Percentiles rank a stretch among this genome's conserved stretches.
Evolutionary conservation across 83 land plant species (phyloP).

Genomic region (Diphasiastrum complanatum): DNA sequence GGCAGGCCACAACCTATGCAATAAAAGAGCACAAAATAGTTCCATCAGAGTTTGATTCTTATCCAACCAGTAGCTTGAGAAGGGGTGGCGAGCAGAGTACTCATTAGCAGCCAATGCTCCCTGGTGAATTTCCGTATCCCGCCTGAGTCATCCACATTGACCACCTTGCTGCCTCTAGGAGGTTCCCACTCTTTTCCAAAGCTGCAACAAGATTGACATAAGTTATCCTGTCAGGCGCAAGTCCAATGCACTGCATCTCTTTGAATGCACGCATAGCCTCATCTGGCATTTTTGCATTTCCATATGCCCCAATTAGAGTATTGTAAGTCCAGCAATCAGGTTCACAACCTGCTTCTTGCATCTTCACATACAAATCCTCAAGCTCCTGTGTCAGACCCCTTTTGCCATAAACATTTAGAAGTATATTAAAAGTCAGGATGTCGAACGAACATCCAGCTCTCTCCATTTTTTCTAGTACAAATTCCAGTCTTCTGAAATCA

Average conservation of each 20-base stretch:
- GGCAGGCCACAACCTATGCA: too few species aligned
- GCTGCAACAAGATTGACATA: constrained; percentile 58
- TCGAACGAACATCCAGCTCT: constrained; percentile 44
- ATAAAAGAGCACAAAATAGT: too few species aligned
- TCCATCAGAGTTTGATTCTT: too few species aligned
- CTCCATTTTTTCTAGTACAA: constrained; percentile 54
- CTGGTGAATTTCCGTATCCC: too few species aligned
- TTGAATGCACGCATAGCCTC: constrained; percentile 57
- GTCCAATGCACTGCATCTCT: constrained; percentile 61
- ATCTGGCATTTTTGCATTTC: constrained; percentile 73
- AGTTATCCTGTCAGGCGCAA: constrained; percentile 61
- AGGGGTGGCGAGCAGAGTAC: too few species aligned
- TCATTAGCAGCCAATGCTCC: too few species aligned
- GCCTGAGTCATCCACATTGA: constrained; percentile 86
- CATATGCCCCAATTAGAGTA: constrained; percentile 79
- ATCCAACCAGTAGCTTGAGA: too few species aligned
- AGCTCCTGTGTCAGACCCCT: constrained; percentile 63
- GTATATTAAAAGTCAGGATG: constrained; percentile 64
- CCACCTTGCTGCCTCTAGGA: constrained; percentile 89
- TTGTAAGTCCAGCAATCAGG: constrained; percentile 81
- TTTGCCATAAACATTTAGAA: constrained; percentile 76
- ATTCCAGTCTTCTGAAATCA: constrained; percentile 48
- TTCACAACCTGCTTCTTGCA: constrained; percentile 51
- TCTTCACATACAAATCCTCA: constrained; percentile 33
- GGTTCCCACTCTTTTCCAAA: constrained; percentile 60